phyloP scores from a whole-genome alignment of 306 rosid species.

The Medicago arabica region DNA sequence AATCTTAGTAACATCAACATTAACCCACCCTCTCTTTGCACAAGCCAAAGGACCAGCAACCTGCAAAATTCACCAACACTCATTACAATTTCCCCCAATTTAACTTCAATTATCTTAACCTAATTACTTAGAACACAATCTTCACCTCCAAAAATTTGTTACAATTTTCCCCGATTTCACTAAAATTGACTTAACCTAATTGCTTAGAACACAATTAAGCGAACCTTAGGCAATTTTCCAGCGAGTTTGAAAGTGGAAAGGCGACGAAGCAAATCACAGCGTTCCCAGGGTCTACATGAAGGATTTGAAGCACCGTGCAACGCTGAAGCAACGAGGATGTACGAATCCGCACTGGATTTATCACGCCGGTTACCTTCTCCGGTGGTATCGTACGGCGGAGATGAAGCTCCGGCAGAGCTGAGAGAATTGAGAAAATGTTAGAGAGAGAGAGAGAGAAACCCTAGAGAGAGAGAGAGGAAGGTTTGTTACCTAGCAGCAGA shows the following conservation, averaged over 20 bases:
- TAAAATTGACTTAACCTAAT: not conserved
- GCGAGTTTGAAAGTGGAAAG: conserved; percentile 87
- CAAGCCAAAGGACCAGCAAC: conserved; percentile 72
- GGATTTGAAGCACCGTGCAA: conserved; percentile 60
- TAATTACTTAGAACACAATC: conserved; percentile 5
- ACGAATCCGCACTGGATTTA: conserved; percentile 77
- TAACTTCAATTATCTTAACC: not conserved
- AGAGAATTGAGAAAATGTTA: not conserved
- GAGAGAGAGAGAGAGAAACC: conserved; percentile 29
- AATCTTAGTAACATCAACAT: conserved; percentile 70
- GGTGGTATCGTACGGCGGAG: conserved; percentile 65
- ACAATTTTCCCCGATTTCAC: not conserved
- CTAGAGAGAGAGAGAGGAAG: conserved; percentile 25
- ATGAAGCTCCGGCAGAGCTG: conserved; percentile 97
- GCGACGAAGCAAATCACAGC: conserved; percentile 91
- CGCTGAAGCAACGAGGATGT: conserved; percentile 59
- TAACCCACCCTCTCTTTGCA: conserved; percentile 96
- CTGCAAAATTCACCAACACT: conserved; percentile 38
- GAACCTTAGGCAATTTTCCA: conserved; percentile 91
- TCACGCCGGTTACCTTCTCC: conserved; percentile 59
- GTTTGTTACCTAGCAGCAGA: conserved; percentile 70
- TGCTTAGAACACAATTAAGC: conserved; percentile 10
- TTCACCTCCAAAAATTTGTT: not conserved
- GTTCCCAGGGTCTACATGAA: conserved; percentile 95
- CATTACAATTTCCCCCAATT: conserved; percentile 5